Evolutionary conservation across 768 basidiomycete species (phyloP).

Genomic region (Cystofilobasidium bisporidii): DNA sequence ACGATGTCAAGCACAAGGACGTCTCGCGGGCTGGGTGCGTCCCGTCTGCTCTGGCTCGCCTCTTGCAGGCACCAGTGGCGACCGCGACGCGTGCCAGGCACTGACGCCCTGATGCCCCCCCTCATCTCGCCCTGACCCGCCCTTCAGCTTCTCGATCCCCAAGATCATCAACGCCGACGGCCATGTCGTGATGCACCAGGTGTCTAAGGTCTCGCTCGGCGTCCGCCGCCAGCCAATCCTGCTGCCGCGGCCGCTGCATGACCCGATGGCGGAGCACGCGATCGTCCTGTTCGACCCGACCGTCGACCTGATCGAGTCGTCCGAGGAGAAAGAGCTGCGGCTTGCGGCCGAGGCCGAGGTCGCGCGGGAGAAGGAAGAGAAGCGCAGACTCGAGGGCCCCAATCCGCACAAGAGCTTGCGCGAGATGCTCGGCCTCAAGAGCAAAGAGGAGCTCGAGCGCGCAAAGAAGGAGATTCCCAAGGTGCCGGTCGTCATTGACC

Average conservation of each 20-base stretch:
- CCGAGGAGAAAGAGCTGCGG: conserved; percentile 66
- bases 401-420: conserved; percentile 90
- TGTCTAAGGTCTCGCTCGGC: conserved; percentile 69
- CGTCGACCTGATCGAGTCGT: conserved; percentile 80
- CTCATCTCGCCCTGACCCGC: not conserved
- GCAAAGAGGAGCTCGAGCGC: conserved; percentile 44
- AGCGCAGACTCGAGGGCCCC: conserved; percentile 49
- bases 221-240: conserved; percentile 69
- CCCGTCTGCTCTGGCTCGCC: not conserved
- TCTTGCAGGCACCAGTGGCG: not conserved
- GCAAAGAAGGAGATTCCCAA: conserved; percentile 53
- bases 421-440: conserved; percentile 61
- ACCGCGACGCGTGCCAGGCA: not conserved
- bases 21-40: not conserved
- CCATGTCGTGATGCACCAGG: conserved; percentile 48
- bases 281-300: conserved; percentile 97
- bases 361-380: conserved; percentile 55
- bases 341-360: conserved; percentile 52
- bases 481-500: conserved; percentile 95
- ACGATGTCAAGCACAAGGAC: conserved; percentile 22
- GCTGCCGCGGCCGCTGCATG: conserved; percentile 83
- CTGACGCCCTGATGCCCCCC: not conserved
- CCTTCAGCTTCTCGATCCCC: conserved; percentile 65
- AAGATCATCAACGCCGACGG: conserved; percentile 48
- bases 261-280: conserved; percentile 95